A percentile compares a stretch with the other conserved stretches of the same genome.
These are phyloP conservation scores for Rhizophora mangle DNA, from an alignment of 345 rosid genomes.

Conservation along the genomic window DNA sequence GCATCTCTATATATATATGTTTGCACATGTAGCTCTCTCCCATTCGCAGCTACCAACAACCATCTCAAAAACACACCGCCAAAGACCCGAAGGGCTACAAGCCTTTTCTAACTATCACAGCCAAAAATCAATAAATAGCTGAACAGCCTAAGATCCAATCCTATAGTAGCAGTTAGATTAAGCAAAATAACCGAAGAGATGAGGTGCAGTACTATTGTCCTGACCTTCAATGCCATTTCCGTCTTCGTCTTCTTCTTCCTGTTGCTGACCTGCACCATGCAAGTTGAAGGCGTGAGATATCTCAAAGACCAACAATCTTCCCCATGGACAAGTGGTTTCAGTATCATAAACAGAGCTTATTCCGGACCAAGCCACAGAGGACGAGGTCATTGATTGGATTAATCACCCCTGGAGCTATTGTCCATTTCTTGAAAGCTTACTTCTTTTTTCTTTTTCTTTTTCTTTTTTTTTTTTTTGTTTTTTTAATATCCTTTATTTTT, in stretches of 20 bases:
- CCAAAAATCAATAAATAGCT: no score
- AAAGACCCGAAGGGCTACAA: no score
- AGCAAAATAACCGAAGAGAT: background rate
- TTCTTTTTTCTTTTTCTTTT: no score
- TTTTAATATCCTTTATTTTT: no score
- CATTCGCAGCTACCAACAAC: no score
- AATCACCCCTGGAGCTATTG: no score
- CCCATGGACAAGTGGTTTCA: background rate
- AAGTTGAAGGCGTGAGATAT: conserved; percentile 23
- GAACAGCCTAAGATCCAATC: background rate
- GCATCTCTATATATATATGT: no score
- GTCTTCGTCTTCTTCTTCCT: conserved; percentile 29
- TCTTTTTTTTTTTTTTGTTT: no score
- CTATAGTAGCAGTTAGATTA: background rate
- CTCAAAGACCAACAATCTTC: conserved; percentile 19
- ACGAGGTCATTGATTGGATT: conserved; percentile 31
- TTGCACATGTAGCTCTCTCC: no score
- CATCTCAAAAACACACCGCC: no score
- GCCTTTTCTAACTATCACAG: no score
- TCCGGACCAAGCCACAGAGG: conserved; percentile 51
- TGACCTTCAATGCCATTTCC: conserved; percentile 18
- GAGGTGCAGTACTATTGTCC: conserved; percentile 3
- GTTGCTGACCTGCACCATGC: conserved; percentile 11
- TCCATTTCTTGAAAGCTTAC: no score
- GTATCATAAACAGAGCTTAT: conserved; percentile 25